Base-by-base conservation (phyloP, 495 filamentous ascomycete species). In the Friedmanniomyces endolithicus region DNA sequence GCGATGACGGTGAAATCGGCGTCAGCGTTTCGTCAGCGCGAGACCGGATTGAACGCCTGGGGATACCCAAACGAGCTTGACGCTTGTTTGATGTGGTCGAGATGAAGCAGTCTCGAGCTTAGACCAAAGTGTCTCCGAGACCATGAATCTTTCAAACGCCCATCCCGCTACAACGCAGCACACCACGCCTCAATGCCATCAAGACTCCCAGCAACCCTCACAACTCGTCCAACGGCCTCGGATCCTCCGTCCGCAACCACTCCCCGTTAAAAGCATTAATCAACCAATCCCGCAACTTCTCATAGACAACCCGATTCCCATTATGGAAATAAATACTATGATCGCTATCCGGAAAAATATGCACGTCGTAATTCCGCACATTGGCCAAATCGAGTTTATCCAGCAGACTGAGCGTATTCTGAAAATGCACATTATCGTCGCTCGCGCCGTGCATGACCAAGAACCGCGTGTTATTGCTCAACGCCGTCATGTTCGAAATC, bases 261-360 rank as follows among this genome's bases (percentile, higher is more conserved):
- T 96, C 90, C 23, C 90, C 94, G 60, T 96, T 97, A 68, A 98
- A 97, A 0, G 94, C 92, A 65, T 96, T 95, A 66, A 95, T 76
- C 51, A 98, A 79, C 90, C 92, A 98, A 68, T 84, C 94, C 55
- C 76, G 81, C 17, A 98, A 72, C 67, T 87, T 88, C 64, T 96
- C 88, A 70, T 94, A 97, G 27, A 98, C 92, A 65, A 97, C 86
- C 46, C 74, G 73, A 68, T 95, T 89, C 19, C 86, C 92, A 70
- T 88, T 92, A 68, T 98, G 92, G 65, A 96, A 97, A 63, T 78
- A 87, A 52, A 98, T 98, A 52, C 86, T 83, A 70, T 98, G 92
- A 71, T 98, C 90, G 11, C 85, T 90, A 67, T 98, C 92, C 11
- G 92, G 92, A 71, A 94, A 98, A 19, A 95, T 81, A 69, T 95